Base-by-base conservation (phyloP, 2,329 filamentous ascomycete genomes). In the Paecilomyces sp. region DNA sequence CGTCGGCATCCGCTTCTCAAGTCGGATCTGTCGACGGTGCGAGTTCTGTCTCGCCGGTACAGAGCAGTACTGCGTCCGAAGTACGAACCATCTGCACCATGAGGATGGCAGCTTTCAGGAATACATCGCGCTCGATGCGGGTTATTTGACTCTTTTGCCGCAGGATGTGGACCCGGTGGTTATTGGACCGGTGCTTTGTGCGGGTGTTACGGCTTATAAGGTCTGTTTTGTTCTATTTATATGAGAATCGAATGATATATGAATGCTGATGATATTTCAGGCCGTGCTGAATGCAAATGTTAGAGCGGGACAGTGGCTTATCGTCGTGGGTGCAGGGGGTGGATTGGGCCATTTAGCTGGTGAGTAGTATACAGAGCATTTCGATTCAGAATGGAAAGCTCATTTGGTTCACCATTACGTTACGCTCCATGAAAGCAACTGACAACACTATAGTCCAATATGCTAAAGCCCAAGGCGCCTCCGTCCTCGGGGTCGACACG, bases 101-200 rank as follows among this genome's bases (percentile, higher is more conserved):
- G 77, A 79, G 57, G 77, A 79, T 60, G 78, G 78, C 0, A 75
- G 74, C 54, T 80, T 79, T 56, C 77, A 79, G 62, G 67, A 79
- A 66, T 79, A 77, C 60, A 75, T 79, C 58, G 72, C 70, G 4
- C 67, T 79, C n/a, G 76, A 79, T 65, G 75, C 75, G 34, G 74
- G 76, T 50, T 77, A 79, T 57, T 61, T 79, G 64, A 77, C 77
- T 0, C 60, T 77, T 13, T 64, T 80, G 55, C 77, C 77, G 12
- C 71, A 75, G 58, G 77, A 79, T 64, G 66, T 77, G 52, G 75
- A 79, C 66, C 74, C 75, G 0, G 69, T 65, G 55, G 67, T 75
- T 4, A 73, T 76, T 47, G 77, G 76, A 1, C 77, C 77, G 12
- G 73, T 77, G 22, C 66, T 79, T 6, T 79, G 77, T 70, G 78